These are phyloP conservation scores for Lasiodiplodia hormozganensis DNA, from an alignment of 2,329 filamentous ascomycete genomes.

Conservation along the genomic window DNA sequence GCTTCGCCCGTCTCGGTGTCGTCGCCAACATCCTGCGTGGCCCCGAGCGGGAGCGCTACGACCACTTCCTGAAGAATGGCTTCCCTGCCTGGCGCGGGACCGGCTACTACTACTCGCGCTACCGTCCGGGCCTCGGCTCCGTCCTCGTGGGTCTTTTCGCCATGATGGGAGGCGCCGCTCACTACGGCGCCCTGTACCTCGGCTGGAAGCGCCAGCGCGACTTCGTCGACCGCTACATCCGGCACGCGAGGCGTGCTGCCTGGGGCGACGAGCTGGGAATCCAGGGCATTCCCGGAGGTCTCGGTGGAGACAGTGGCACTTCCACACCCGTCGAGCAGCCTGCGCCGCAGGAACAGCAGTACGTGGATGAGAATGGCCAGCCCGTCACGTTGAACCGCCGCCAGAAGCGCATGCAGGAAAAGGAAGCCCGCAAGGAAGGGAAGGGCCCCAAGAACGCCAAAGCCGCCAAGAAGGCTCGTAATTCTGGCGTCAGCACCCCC, in stretches of 20 bases:
- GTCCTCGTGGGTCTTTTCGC: constrained; percentile 84
- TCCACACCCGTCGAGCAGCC: constrained; percentile 49
- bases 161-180: constrained; percentile 80
- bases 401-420: constrained; percentile 88
- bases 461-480: constrained; percentile 56
- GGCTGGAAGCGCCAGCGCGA: constrained; percentile 89
- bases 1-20: constrained; percentile 83
- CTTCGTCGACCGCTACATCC: constrained; percentile 91
- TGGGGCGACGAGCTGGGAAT: constrained; percentile 83
- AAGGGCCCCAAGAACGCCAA: constrained; percentile 51
- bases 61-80: constrained; percentile 90
- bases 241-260: constrained; percentile 83
- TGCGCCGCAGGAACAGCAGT: constrained; percentile 43
- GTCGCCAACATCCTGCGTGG: constrained; percentile 87
- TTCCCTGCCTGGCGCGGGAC: constrained; percentile 98
- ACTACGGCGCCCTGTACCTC: constrained; percentile 86
- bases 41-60: constrained; percentile 82
- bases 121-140: constrained; percentile 86
- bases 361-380: constrained; percentile 50
- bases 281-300: constrained; percentile 69
- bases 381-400: constrained; percentile 75
- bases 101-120: constrained; percentile 96
- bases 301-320: constrained; percentile 50
- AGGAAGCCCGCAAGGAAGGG: constrained; percentile 74
- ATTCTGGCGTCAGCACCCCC: constrained; percentile 60